A percentile compares a stretch with the other conserved stretches of the same genome.
These are phyloP conservation scores for Fusarium sp. DNA, from an alignment of 2,329 filamentous ascomycete genomes.

Conservation along the genomic window DNA sequence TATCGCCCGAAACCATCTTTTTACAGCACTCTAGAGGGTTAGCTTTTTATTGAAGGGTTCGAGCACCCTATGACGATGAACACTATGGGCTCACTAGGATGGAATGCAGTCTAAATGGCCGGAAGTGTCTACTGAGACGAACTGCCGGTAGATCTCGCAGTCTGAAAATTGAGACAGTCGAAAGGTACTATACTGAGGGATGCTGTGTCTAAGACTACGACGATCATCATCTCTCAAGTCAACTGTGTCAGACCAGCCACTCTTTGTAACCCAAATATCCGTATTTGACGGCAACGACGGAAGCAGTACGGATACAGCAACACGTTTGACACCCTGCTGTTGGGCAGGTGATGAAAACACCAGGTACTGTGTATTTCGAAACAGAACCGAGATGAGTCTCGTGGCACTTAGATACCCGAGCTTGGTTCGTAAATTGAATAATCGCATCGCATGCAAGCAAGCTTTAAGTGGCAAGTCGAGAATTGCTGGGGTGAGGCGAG, in stretches of 20 bases:
- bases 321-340: not conserved
- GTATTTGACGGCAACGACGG: not conserved
- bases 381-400: constrained; percentile 34
- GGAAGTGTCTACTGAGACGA: not conserved
- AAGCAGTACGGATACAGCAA: not conserved
- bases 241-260: constrained; percentile 15
- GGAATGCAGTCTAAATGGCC: constrained; percentile 9
- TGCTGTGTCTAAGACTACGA: constrained; percentile 7
- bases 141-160: not conserved
- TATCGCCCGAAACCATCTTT: not conserved
- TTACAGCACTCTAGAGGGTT: too few species aligned
- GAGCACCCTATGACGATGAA: not conserved
- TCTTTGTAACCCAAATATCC: not conserved
- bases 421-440: constrained; percentile 4
- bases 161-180: constrained; percentile 16
- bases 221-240: constrained; percentile 4
- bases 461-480: not conserved
- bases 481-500: not conserved
- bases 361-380: constrained; percentile 15
- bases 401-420: constrained; percentile 1
- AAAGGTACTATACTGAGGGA: constrained; percentile 3
- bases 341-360: not conserved
- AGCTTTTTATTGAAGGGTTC: not conserved
- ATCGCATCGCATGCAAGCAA: not conserved
- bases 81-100: not conserved